phyloP scores from a whole-genome alignment of 164 flowering plant species.

The Brasenia schreberi region DNA sequence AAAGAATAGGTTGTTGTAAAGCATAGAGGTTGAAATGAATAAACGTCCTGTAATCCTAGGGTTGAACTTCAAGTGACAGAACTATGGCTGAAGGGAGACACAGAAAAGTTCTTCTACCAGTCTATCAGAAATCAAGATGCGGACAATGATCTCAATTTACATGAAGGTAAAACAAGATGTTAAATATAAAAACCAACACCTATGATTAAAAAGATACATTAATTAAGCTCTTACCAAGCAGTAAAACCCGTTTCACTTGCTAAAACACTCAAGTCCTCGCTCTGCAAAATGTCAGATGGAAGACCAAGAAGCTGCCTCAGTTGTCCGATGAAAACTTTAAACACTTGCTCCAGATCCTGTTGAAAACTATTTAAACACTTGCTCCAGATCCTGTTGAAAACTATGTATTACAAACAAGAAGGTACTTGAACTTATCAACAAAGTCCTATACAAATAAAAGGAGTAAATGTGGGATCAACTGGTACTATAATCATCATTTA shows the following conservation, averaged over 20 bases:
- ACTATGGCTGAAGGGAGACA: too few species aligned
- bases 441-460: too few species aligned
- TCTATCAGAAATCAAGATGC: too few species aligned
- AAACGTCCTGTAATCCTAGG: too few species aligned
- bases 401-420: background rate
- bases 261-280: conserved; percentile 32
- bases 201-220: background rate
- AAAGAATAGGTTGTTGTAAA: too few species aligned
- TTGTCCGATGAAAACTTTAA: conserved; percentile 78
- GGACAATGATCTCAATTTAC: background rate
- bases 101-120: too few species aligned
- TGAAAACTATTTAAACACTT: conserved; percentile 17
- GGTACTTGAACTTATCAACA: too few species aligned
- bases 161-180: background rate
- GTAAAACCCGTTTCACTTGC: conserved; percentile 80
- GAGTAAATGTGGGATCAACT: too few species aligned
- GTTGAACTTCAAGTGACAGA: too few species aligned
- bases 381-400: background rate
- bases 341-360: conserved; percentile 63
- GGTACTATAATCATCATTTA: too few species aligned
- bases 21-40: too few species aligned
- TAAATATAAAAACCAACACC: background rate
- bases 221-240: conserved; percentile 50
- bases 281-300: conserved; percentile 35
- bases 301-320: conserved; percentile 84